These are phyloP conservation scores for Ananas comosus DNA, from an alignment of 176 grass and related monocot species.

Conservation along the genomic window DNA sequence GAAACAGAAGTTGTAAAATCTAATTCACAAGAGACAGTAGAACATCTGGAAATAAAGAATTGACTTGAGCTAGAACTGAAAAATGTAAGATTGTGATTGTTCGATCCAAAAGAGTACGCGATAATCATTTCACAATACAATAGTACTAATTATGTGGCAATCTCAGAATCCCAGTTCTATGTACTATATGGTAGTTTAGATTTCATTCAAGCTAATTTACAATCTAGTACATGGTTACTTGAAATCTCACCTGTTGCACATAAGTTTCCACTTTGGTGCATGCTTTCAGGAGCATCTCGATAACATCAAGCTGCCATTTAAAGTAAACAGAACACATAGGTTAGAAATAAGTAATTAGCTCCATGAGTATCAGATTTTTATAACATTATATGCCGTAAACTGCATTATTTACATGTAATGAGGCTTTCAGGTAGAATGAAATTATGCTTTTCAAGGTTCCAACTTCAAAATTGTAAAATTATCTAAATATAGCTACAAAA, in stretches of 20 bases:
- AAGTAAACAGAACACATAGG: not conserved
- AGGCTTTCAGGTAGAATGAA: too few relatives aligned
- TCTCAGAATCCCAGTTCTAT: not conserved
- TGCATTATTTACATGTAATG: not conserved
- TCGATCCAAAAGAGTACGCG: not conserved
- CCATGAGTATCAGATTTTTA: too few relatives aligned
- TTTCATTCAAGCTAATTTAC: not conserved
- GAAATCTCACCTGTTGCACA: constrained; percentile 38
- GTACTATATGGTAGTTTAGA: not conserved
- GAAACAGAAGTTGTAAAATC: not conserved
- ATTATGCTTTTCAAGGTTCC: too few relatives aligned
- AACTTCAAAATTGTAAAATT: not conserved
- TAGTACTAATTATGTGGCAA: not conserved
- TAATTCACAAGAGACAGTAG: not conserved
- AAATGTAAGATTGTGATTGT: not conserved
- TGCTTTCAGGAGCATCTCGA: constrained; percentile 57
- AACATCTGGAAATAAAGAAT: not conserved
- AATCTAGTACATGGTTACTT: not conserved
- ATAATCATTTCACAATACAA: too few relatives aligned
- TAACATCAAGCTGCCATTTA: constrained; percentile 49
- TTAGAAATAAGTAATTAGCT: not conserved
- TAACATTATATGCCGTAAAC: not conserved
- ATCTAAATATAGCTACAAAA: too few relatives aligned
- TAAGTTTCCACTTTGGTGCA: constrained; percentile 56
- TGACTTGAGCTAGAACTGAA: not conserved